Evolutionary conservation across 306 rosid genomes (phyloP).

Genomic region (Oxytropis ochrocephala): DNA sequence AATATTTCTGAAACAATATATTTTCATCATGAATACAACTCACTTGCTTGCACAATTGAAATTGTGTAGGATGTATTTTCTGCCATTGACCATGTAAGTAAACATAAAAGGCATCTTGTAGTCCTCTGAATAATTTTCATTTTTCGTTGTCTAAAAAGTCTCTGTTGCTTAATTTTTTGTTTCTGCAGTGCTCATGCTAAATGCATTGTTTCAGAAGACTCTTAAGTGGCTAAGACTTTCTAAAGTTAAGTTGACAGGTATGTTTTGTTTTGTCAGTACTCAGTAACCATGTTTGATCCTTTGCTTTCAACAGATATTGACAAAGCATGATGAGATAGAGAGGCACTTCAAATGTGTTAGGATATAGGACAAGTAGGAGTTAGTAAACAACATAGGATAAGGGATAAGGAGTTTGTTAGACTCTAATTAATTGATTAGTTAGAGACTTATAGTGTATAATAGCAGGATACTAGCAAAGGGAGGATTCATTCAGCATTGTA

Average conservation of each 20-base stretch:
- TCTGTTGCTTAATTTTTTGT: neutral
- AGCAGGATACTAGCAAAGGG: too few species aligned
- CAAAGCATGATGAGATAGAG: neutral
- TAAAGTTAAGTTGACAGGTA: constrained; percentile 68
- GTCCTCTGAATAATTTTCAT: neutral
- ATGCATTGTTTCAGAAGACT: constrained; percentile 68
- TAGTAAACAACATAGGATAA: too few species aligned
- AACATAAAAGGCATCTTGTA: constrained; percentile 56
- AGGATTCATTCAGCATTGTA: too few species aligned
- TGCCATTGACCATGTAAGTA: constrained; percentile 71
- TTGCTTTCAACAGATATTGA: neutral
- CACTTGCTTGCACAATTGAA: constrained; percentile 75
- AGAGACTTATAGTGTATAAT: too few species aligned
- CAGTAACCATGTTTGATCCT: neutral
- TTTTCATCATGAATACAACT: constrained; percentile 66
- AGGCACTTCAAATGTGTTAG: too few species aligned
- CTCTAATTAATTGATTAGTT: neutral
- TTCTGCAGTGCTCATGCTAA: constrained; percentile 71
- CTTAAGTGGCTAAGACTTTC: constrained; percentile 60
- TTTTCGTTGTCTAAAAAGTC: neutral
- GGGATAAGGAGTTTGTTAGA: too few species aligned
- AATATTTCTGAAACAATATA: constrained; percentile 40
- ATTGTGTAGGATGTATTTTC: constrained; percentile 66
- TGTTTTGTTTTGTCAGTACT: neutral
- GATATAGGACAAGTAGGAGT: too few species aligned